phyloP scores from a whole-genome alignment of 192 early-diverging fungal genomes.

The Allomyces arbusculus region DNA sequence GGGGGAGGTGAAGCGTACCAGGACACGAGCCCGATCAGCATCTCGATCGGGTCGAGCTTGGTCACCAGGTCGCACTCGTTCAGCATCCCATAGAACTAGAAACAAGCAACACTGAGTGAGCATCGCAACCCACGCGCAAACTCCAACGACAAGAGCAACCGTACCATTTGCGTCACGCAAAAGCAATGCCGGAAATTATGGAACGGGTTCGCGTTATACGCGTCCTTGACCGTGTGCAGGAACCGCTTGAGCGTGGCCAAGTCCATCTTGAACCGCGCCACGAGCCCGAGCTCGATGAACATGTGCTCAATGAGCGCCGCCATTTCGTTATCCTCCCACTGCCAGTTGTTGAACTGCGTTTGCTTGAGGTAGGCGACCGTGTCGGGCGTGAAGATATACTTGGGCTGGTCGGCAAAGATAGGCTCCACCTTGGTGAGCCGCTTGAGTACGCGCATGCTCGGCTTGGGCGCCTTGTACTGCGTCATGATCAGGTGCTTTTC shows the following conservation, averaged over 20 bases:
- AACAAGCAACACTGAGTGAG: too few relatives aligned
- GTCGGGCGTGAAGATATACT: slow-evolving; percentile 7
- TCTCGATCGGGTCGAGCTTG: not conserved
- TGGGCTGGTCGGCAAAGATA: not conserved
- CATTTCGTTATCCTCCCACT: slow-evolving; percentile 19
- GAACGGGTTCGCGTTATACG: slow-evolving; percentile 11
- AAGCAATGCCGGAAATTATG: slow-evolving; percentile 28
- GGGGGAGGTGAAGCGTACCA: not conserved
- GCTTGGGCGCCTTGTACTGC: not conserved
- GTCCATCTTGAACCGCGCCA: slow-evolving; percentile 13
- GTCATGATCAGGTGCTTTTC: not conserved
- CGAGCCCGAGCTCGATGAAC: slow-evolving; percentile 14
- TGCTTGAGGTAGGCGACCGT: slow-evolving; percentile 12
- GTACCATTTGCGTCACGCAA: slow-evolving; percentile 24
- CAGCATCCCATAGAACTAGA: not conserved
- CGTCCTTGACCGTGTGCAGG: slow-evolving; percentile 11
- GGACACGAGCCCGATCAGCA: not conserved
- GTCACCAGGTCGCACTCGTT: not conserved
- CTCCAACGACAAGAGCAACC: too few relatives aligned
- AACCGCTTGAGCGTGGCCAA: slow-evolving; percentile 6
- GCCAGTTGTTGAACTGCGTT: slow-evolving; percentile 24
- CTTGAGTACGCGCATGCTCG: not conserved
- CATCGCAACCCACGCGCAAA: too few relatives aligned
- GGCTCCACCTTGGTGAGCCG: not conserved
- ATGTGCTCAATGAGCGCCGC: slow-evolving; percentile 17